Base-by-base conservation (phyloP, 306 rosid genomes). In the Vigna reflexopilosa region DNA sequence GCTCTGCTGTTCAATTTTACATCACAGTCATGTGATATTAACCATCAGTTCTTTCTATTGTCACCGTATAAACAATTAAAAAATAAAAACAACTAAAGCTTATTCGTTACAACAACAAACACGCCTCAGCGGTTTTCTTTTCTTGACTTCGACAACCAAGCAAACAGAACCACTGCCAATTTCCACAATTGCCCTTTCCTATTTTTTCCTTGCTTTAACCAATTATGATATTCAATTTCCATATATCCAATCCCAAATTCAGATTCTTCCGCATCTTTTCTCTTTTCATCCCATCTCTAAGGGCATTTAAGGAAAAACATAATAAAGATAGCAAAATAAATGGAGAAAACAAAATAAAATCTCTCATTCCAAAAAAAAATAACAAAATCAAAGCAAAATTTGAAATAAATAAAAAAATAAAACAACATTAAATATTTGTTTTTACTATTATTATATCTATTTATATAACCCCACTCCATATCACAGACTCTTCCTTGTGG, bases 81-180 rank as follows among this genome's bases (percentile, higher is more conserved):
- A 36, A 14, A 10, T 0, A 6, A 48, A 30, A 24, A 44, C 15
- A 38, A 38, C 1, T 14, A 66, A 19, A 14, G 24, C 55, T 73
- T 73, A 67, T 61, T 56, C 44, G 67, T 73, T 76, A 65, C 64
- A 64, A 76, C 72, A 50, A 76, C 72, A 64, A 76, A 76, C 45
- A 58, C 2, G 11, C 17, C 42, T 17, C 34, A 86, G 88, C 93
- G 87, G 93, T 88, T 91, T 90, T 88, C 80, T 84, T 86, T 87
- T 87, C 88, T 89, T 87, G 87, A 91, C 94, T 83, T 73, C 74
- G 86, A 84, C 92, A 84, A 82, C 83, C 77, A 80, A 79, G 81
- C 86, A 74, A 83, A 86, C 88, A 70, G 92, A 61, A 49, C 67
- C 51, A 51, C 45, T 9, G 6, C 11, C 14, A 64, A 74, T 57